These are phyloP conservation scores for Geotrichum histeridarum DNA, from an alignment of 1,139 yeast species.

Conservation along the genomic window DNA sequence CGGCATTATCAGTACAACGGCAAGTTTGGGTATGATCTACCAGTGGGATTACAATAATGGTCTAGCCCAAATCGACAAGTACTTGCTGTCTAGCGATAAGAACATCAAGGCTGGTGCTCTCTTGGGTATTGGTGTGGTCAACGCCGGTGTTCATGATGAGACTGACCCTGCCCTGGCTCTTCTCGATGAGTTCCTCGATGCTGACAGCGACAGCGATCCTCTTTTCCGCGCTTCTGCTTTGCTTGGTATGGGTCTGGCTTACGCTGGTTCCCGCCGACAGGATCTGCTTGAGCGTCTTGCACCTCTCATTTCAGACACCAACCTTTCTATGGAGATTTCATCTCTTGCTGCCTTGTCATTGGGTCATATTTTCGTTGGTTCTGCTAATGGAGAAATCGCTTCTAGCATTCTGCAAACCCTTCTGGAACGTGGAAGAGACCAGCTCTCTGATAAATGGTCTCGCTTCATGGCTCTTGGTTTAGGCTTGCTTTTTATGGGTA, in stretches of 20 bases:
- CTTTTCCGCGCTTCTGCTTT: slow-evolving; percentile 74
- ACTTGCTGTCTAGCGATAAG: slow-evolving; percentile 76
- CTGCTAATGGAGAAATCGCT: slow-evolving; percentile 91
- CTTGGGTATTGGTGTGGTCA: slow-evolving; percentile 91
- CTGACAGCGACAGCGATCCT: slow-evolving; percentile 28
- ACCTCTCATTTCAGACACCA: slow-evolving; percentile 83
- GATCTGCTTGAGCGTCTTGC: slow-evolving; percentile 71
- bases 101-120: slow-evolving; percentile 95
- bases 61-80: slow-evolving; percentile 82
- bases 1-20: slow-evolving; percentile 93
- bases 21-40: slow-evolving; percentile 82
- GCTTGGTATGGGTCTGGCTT: slow-evolving; percentile 88
- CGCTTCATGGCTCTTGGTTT: slow-evolving; percentile 88
- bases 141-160: slow-evolving; percentile 92
- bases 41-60: slow-evolving; percentile 93
- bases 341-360: slow-evolving; percentile 85
- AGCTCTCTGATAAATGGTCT: slow-evolving; percentile 79
- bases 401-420: slow-evolving; percentile 85
- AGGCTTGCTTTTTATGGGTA: slow-evolving; percentile 89
- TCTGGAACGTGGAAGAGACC: slow-evolving; percentile 74
- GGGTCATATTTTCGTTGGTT: slow-evolving; percentile 93
- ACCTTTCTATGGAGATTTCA: slow-evolving; percentile 69
- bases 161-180: slow-evolving; percentile 88
- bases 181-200: slow-evolving; percentile 67
- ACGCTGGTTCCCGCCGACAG: slow-evolving; percentile 88